A percentile compares a stretch with the other conserved stretches of the same genome.
These are phyloP conservation scores for Phytopythium boreale DNA, from an alignment of 352 stramenopile species.

Conservation along the genomic window DNA sequence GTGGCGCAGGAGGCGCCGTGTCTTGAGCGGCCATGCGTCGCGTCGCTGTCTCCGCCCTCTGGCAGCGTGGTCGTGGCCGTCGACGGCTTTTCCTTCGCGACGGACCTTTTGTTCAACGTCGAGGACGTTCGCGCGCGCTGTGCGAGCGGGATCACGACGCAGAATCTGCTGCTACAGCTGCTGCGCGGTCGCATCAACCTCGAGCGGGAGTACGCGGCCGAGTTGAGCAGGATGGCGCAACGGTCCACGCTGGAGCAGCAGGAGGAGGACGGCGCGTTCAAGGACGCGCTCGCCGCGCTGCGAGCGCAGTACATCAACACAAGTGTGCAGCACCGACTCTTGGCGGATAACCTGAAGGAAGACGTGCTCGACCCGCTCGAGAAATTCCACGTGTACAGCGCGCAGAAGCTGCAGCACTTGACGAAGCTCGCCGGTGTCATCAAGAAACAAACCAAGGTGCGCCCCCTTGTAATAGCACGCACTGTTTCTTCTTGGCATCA, in stretches of 20 bases:
- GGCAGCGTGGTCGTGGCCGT: neutral
- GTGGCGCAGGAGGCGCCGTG: neutral
- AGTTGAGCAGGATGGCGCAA: constrained; percentile 62
- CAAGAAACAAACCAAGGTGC: constrained; percentile 78
- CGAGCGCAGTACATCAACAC: constrained; percentile 79
- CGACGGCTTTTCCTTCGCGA: constrained; percentile 50
- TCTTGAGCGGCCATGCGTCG: neutral
- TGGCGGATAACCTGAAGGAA: constrained; percentile 74
- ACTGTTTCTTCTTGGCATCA: neutral
- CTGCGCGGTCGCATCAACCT: constrained; percentile 69
- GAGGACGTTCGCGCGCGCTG: constrained; percentile 59
- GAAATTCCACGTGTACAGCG: constrained; percentile 46
- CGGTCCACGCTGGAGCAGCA: constrained; percentile 55
- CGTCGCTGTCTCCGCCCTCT: neutral
- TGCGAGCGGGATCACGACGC: constrained; percentile 39
- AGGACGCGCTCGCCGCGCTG: constrained; percentile 55
- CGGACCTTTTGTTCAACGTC: constrained; percentile 76
- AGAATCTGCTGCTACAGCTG: constrained; percentile 56
- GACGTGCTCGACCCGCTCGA: constrained; percentile 76
- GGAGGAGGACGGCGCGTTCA: constrained; percentile 43
- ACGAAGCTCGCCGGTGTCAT: constrained; percentile 50
- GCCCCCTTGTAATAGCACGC: neutral
- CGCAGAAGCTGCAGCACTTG: constrained; percentile 52
- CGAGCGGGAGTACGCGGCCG: constrained; percentile 68
- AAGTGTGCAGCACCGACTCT: constrained; percentile 69